phyloP scores from a whole-genome alignment of 2,329 filamentous ascomycete species.

The Nakataea oryzae region DNA sequence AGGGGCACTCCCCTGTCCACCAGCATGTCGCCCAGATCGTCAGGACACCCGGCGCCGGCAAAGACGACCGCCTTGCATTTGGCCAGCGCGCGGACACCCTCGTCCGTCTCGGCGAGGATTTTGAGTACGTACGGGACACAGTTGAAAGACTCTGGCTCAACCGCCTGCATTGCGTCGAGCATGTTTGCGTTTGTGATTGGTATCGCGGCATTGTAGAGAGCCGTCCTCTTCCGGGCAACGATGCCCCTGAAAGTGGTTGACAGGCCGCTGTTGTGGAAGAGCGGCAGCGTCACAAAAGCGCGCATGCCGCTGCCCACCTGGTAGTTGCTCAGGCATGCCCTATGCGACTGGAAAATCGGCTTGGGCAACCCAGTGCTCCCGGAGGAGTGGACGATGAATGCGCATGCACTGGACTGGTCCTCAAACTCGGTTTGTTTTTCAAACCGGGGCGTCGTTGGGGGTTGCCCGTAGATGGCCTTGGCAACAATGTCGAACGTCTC shows the following conservation, averaged over 20 bases:
- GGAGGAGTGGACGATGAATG: conserved; percentile 23
- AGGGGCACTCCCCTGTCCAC: conserved; percentile 43
- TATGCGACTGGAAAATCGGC: conserved; percentile 48
- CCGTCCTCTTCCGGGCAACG: conserved; percentile 35
- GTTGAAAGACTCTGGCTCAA: conserved; percentile 43
- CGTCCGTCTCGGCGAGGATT: conserved; percentile 45
- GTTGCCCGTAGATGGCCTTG: not conserved
- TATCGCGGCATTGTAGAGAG: conserved; percentile 42
- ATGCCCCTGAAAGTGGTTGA: conserved; percentile 43
- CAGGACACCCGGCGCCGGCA: conserved; percentile 43
- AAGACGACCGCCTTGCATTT: conserved; percentile 9
- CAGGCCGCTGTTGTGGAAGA: conserved; percentile 51
- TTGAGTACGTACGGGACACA: conserved; percentile 56
- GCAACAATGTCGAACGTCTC: not conserved
- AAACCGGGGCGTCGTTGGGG: not conserved
- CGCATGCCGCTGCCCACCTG: conserved; percentile 23
- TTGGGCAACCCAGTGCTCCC: conserved; percentile 53
- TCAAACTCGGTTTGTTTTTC: conserved; percentile 3
- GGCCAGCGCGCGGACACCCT: conserved; percentile 36
- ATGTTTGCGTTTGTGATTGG: conserved; percentile 42
- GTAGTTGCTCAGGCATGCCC: conserved; percentile 36
- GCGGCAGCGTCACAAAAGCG: conserved; percentile 42
- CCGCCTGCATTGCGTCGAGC: conserved; percentile 27
- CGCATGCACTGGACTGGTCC: conserved; percentile 12
- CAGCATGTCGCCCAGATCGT: conserved; percentile 44